Base-by-base conservation (phyloP, 2,329 filamentous ascomycete species). In the Trichoderma pleuroti region DNA sequence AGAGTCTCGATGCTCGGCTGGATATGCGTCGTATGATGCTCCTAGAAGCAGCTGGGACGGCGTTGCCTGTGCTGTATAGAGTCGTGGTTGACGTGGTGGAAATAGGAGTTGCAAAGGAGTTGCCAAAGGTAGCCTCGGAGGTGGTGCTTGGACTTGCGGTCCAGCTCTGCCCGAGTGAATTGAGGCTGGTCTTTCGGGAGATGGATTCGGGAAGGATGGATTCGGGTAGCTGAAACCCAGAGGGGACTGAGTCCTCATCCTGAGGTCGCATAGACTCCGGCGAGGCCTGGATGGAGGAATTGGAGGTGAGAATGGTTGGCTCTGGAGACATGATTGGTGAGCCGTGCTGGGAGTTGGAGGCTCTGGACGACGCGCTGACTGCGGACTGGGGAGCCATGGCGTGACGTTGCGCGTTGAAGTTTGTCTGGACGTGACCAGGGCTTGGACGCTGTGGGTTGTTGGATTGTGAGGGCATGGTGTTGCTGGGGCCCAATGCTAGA, bases 11-110 rank as follows among this genome's bases (percentile, higher is more conserved):
- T 7, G 94, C 93, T 72, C 91, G 90, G 75, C 92, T 93, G 36
- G 96, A 98, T 26, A 98, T 84, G 73, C 94, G 89, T 73, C 96
- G 90, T 74, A 98, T 97, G 70, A 98, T 81, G 64, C 78, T 18
- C 24, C 39, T 66, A 2, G 63, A 36, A 34, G 32, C 11, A 11
- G 28, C 30, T 21, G 24, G 24, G 49, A 18, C 18, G 63, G 49
- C 16, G 5, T 52, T 66, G 63, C 10, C 80, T 76, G 76, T 57
- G 77, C 61, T 70, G 32, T 60, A 56, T 26, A 26, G 59, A 46
- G 36, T 65, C 12, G n/a, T 16, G n/a, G 61, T 32, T 10, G 28
- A 62, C 24, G 59, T 14, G 70, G 64, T 72, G 30, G 30, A 26
- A 21, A 46, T 28, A 36, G 62, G 9, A n/a, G 32, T 32, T 9